Base-by-base conservation (phyloP, 305 asterid genomes). In the Nicotiana rustica region DNA sequence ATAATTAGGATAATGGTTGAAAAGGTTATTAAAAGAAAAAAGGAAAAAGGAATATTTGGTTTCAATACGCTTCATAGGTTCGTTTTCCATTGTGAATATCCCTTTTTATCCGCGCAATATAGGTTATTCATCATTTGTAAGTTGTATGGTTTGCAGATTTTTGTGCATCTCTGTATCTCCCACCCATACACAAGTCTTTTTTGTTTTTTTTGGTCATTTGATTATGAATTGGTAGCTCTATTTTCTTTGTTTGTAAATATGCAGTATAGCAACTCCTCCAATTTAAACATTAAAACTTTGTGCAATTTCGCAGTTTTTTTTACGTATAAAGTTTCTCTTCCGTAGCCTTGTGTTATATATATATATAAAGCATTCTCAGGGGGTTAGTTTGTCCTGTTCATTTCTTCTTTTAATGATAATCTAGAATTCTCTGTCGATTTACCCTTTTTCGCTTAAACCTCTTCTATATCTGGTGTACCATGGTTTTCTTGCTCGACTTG, bases 1-100 rank as follows among this genome's bases (percentile, higher is more conserved):
- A 75, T 75, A 15, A 75, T 29, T 75, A 75, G 80, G 80, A 76
- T 55, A 76, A 76, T 76, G 66, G 18, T 55, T 55, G 80, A 76
- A 29, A 55, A 76, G 25, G 25, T 25, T 25, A 25, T 25, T 25
- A 19, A 3, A 25, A 73, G 25, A 76, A 47, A 29, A 17, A 19
- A 55, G 29, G 17, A 55, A 15, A 29, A 76, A 76, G 3, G 5
- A 13, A 8, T 10, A 14, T 52, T 29, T 76, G 49, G 17, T 76
- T 76, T 76, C 49, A 15, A 17, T 55, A 10, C 66, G 56, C 56
- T 6, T 19, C 66, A 31, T 55, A 76, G 80, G 67, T 76, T 55
- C 66, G 18, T 76, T 29, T 55, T 29, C 67, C 80, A 55, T 76
- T 76, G 80, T 76, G 29, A 76, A 76, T 55, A 76, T 76, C n/a